A percentile compares a stretch with the other conserved stretches of the same genome.
Evolutionary conservation across 1,284 basidiomycete species (phyloP).

Genomic region (Ganoderma leucocontextum): DNA sequence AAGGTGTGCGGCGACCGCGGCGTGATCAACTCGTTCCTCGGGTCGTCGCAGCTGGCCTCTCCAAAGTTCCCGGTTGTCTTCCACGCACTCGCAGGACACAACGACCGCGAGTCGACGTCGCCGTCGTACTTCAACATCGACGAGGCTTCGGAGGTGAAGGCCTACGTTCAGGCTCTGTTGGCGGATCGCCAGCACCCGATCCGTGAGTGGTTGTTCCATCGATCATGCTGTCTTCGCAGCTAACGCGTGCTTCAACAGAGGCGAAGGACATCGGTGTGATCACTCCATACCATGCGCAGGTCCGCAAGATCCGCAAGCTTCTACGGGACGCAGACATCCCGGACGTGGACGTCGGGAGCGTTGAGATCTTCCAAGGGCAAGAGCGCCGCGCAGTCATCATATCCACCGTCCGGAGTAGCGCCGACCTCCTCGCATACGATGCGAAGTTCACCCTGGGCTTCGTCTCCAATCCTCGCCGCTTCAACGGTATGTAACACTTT

Average conservation of each 20-base stretch:
- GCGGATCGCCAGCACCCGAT: constrained; percentile 23
- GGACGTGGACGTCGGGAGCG: constrained; percentile 61
- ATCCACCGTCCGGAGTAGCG: constrained; percentile 54
- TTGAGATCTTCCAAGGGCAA: constrained; percentile 71
- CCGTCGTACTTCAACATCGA: constrained; percentile 60
- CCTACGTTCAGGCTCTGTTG: constrained; percentile 46
- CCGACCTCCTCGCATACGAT: constrained; percentile 48
- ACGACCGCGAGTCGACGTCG: constrained; percentile 51
- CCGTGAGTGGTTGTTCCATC: constrained; percentile 15
- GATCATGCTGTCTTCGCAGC: too few species aligned
- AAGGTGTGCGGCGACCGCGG: constrained; percentile 49
- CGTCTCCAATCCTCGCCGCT: constrained; percentile 52
- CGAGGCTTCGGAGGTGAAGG: constrained; percentile 51
- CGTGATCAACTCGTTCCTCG: constrained; percentile 45
- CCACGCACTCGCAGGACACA: constrained; percentile 53
- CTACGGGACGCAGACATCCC: constrained; percentile 45
- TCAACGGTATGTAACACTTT: constrained; percentile 49
- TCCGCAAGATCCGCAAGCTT: constrained; percentile 51
- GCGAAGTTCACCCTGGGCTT: constrained; percentile 55
- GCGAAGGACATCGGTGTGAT: constrained; percentile 59
- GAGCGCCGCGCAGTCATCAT: constrained; percentile 55
- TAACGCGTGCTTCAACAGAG: constrained; percentile 1
- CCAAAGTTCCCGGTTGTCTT: constrained; percentile 56
- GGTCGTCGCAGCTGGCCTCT: constrained; percentile 31
- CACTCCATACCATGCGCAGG: constrained; percentile 64